Base-by-base conservation (phyloP, 2,329 filamentous ascomycete genomes). In the Cadophora sp. region DNA sequence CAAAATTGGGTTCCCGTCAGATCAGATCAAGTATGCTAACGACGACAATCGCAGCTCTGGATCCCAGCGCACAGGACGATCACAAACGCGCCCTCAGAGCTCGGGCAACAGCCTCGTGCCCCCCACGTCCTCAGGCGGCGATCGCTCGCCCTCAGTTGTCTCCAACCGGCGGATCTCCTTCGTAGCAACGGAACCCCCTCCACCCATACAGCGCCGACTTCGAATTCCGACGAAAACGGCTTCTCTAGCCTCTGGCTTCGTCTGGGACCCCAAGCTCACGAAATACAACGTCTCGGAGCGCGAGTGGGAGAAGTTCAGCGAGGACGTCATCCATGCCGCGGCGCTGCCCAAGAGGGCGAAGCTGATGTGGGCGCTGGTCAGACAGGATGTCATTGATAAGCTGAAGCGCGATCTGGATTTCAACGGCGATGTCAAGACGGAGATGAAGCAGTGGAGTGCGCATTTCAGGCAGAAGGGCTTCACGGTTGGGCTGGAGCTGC, bases 111-210 rank as follows among this genome's bases (percentile, higher is more conserved):
- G 58, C 13, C 43, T 59, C 41, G 61, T 68, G 20, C 62, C 65
- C 13, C 62, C 64, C 41, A 47, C 36, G 13, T 48, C n/a, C 18
- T 30, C 62, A 2, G 33, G 18, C 18, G 22, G 48, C 59, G 62
- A 70, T 22, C 69, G 70, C 24, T 73, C 71, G 3, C 66, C 66
- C 47, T 71, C 69, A 11, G 67, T 69, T 13, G 68, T 66, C 45
- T 71, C 69, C n/a, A 66, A 62, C n/a, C 68, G 73, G 11, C 66
- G 72, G 24, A 73, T 74, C 45, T 74, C 73, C 13, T 74, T 74
- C 64, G 73, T 70, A 3, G 67, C 71, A 7, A 63, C 66, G 13
- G 64, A 67, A 27, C 67, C 68, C 16, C 72, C 73, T 3, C 62
- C 66, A 2, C 53, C 68, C 2, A 63, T 64, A 1, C 67, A 66